Evolutionary conservation across 2,329 filamentous ascomycete genomes (phyloP).

Genomic region (Tolypocladium paradoxum): DNA sequence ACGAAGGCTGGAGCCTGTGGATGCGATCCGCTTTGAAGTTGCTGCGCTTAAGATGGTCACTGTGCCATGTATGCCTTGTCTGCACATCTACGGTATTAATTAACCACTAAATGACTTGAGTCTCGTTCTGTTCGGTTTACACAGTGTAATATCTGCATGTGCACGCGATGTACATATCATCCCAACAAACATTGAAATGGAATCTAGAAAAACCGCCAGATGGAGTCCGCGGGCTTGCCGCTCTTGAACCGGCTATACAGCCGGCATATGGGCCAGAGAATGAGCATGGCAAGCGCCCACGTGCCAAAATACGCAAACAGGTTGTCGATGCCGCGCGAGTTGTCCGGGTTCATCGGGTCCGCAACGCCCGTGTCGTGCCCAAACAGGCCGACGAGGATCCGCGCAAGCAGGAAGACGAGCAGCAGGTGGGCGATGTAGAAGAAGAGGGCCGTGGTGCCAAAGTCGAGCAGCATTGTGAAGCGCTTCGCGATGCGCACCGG

Average conservation of each 20-base stretch:
- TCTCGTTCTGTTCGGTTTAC: no score
- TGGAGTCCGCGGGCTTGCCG: slow-evolving; percentile 27
- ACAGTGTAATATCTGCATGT: neutral
- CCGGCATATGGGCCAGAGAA: slow-evolving; percentile 30
- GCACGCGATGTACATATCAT: neutral
- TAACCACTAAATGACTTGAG: no score
- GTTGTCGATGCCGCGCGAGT: slow-evolving; percentile 23
- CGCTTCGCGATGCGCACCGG: slow-evolving; percentile 18
- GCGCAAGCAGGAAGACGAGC: slow-evolving; percentile 17
- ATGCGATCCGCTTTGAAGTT: no score
- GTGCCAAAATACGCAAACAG: slow-evolving; percentile 24
- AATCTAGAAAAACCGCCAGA: slow-evolving; percentile 33
- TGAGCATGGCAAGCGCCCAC: slow-evolving; percentile 23
- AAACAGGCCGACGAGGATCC: slow-evolving; percentile 15
- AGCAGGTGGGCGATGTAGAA: slow-evolving; percentile 31
- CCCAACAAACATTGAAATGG: neutral
- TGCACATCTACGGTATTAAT: no score
- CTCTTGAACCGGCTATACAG: slow-evolving; percentile 33
- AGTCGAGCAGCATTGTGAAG: slow-evolving; percentile 27
- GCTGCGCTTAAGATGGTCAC: neutral
- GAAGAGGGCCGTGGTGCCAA: slow-evolving; percentile 35
- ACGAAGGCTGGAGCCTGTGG: no score
- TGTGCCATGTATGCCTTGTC: neutral
- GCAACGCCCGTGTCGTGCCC: slow-evolving; percentile 21
- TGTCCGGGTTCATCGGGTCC: slow-evolving; percentile 14